Percentiles rank a stretch among this genome's conserved stretches.
These are phyloP conservation scores for Lonicera japonica DNA, from an alignment of 129 eudicot genomes.

Conservation along the genomic window DNA sequence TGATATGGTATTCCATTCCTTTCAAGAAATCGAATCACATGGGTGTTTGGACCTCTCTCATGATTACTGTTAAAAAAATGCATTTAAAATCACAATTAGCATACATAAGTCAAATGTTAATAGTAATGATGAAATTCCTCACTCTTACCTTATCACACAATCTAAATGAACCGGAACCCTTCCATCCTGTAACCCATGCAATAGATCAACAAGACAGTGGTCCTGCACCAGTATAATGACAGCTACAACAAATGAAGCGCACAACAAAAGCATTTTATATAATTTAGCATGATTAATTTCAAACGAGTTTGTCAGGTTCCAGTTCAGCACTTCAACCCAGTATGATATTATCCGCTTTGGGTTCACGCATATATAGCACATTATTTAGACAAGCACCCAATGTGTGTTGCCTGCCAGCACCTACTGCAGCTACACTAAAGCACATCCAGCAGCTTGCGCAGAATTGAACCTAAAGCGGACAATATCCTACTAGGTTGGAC, in stretches of 20 bases:
- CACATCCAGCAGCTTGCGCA: no score
- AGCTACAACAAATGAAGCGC: background rate
- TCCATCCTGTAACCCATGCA: conserved; percentile 93
- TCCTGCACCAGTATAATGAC: conserved; percentile 42
- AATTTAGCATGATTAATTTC: no score
- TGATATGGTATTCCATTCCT: conserved; percentile 77
- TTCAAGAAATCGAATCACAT: conserved; percentile 81
- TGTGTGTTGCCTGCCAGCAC: no score
- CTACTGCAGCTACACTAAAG: no score
- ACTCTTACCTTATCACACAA: conserved; percentile 68
- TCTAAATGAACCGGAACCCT: conserved; percentile 74
- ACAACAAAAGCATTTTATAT: background rate
- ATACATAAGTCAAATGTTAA: conserved; percentile 2
- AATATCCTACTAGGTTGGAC: no score
- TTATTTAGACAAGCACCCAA: no score
- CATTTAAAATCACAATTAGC: conserved; percentile 3
- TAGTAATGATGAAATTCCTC: background rate
- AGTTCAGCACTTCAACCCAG: background rate
- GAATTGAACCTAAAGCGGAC: no score
- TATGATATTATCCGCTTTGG: background rate
- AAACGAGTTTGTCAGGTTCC: background rate
- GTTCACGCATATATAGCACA: no score
- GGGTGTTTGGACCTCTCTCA: conserved; percentile 69
- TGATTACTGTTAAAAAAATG: conserved; percentile 60
- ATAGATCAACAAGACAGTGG: conserved; percentile 90